phyloP scores from a whole-genome alignment of 352 stramenopile genomes.

The Globisporangium iwayamae region DNA sequence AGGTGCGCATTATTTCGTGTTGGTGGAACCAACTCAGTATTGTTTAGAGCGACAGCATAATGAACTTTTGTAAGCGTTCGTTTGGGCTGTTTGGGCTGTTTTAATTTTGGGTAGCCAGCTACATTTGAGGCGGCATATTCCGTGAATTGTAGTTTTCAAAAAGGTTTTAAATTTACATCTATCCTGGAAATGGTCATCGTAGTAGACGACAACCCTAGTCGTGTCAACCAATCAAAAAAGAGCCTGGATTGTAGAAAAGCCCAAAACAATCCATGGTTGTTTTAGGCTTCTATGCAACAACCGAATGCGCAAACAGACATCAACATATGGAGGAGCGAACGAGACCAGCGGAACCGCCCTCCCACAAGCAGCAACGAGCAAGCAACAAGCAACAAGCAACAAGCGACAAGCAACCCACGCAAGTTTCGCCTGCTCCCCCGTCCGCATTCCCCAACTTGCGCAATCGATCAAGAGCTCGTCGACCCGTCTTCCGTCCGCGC shows the following conservation, averaged over 20 bases:
- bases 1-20: background rate
- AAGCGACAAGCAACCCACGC: background rate
- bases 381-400: background rate
- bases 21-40: background rate
- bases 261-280: too few species aligned
- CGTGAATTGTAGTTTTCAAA: too few species aligned
- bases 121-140: too few species aligned
- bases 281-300: too few species aligned
- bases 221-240: too few species aligned
- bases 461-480: slow-evolving; percentile 4
- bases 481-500: background rate
- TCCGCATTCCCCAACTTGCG: slow-evolving; percentile 16
- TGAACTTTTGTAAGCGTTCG: background rate
- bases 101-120: too few species aligned
- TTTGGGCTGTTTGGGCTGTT: background rate
- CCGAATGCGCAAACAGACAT: background rate
- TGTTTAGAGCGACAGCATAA: background rate
- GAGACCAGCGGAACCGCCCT: slow-evolving; percentile 1
- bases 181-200: too few species aligned
- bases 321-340: background rate
- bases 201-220: too few species aligned
- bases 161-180: too few species aligned
- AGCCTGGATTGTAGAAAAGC: too few species aligned
- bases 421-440: background rate
- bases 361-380: too few species aligned